A percentile compares a stretch with the other conserved stretches of the same genome.
Evolutionary conservation across 75 land plant species (phyloP).

Genomic region (Sequoiadendron giganteum): DNA sequence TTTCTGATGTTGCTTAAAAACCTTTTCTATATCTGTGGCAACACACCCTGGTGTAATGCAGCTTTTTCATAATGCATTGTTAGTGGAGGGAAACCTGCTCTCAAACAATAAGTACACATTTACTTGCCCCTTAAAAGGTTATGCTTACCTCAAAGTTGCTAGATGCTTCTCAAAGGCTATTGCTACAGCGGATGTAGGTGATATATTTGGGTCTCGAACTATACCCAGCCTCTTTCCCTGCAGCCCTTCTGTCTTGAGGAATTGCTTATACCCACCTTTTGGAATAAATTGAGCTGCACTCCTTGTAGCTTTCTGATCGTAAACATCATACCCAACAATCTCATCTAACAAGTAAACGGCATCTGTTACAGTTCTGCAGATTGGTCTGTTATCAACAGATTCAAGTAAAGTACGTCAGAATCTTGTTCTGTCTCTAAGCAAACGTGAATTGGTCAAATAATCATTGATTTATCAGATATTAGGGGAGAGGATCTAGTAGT

Average conservation of each 20-base stretch:
- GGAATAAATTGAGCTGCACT: conserved; percentile 46
- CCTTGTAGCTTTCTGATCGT: conserved; percentile 36
- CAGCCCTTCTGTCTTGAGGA: conserved; percentile 46
- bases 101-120: background rate
- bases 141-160: conserved; percentile 19
- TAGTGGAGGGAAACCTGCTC: background rate
- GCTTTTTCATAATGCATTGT: background rate
- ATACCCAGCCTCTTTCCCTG: conserved; percentile 55
- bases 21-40: background rate
- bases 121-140: background rate
- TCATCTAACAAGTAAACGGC: conserved; percentile 60
- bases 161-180: conserved; percentile 14
- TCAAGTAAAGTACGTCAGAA: background rate
- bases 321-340: conserved; percentile 56
- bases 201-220: conserved; percentile 17
- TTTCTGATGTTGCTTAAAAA: background rate
- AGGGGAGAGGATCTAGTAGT: no score
- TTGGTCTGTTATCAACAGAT: conserved; percentile 39
- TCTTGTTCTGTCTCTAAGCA: background rate
- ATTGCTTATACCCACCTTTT: conserved; percentile 53
- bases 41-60: background rate
- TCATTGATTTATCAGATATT: background rate
- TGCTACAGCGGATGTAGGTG: background rate
- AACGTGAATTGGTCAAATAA: background rate
- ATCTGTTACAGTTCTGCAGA: conserved; percentile 62